These are phyloP conservation scores for Orbilia brochopaga DNA, from an alignment of 2,329 filamentous ascomycete species.

Conservation along the genomic window DNA sequence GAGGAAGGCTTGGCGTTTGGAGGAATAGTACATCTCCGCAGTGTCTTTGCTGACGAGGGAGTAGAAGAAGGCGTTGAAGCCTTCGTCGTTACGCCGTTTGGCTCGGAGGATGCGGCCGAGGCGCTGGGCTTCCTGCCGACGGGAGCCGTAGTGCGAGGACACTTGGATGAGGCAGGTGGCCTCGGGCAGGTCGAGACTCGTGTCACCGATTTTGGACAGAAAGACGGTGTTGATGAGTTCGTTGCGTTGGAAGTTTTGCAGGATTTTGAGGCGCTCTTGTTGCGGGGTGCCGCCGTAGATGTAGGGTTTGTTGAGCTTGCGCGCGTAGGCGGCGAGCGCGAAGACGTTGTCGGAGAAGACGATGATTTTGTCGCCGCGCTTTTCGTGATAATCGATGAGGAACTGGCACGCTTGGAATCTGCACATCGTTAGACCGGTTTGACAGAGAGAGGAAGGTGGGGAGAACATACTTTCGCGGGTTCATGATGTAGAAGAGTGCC, in stretches of 20 bases:
- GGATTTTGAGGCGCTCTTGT: conserved; percentile 79
- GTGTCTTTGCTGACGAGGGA: conserved; percentile 97
- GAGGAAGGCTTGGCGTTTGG: conserved; percentile 93
- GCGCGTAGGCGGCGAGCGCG: conserved; percentile 82
- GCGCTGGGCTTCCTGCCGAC: conserved; percentile 93
- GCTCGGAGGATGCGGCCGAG: conserved; percentile 91
- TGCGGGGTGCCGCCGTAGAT: conserved; percentile 91
- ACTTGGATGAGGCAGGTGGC: conserved; percentile 97
- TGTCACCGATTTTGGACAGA: conserved; percentile 96
- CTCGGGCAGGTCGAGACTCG: conserved; percentile 94
- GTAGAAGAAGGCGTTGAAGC: conserved; percentile 99
- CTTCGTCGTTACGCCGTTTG: conserved; percentile 94
- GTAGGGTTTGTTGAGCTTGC: conserved; percentile 81
- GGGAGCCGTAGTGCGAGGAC: conserved; percentile 94
- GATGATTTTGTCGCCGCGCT: conserved; percentile 93
- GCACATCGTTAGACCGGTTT: neutral
- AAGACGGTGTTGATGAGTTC: conserved; percentile 89
- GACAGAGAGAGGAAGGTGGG: neutral
- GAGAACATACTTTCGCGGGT: conserved; percentile 75
- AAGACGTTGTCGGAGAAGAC: conserved; percentile 98
- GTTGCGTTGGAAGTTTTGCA: conserved; percentile 96
- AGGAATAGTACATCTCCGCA: conserved; percentile 96
- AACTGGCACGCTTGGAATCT: conserved; percentile 88
- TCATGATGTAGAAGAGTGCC: conserved; percentile 88
- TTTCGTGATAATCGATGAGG: conserved; percentile 97